Base-by-base conservation (phyloP, 2,329 filamentous ascomycete genomes). In the Ophiosphaerella narmari region DNA sequence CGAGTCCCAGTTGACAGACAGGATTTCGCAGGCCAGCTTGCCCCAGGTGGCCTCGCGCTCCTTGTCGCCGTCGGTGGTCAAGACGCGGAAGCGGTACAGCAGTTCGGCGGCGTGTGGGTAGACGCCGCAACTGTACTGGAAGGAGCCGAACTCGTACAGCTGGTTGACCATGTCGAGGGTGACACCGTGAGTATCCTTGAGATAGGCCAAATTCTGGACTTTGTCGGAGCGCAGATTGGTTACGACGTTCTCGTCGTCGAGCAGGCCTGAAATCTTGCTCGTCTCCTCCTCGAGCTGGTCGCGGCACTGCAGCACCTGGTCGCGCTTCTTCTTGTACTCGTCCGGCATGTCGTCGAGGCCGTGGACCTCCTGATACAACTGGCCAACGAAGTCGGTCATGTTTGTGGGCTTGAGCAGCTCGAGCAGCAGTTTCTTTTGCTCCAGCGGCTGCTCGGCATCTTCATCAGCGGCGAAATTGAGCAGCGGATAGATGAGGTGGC, bases 31-130 rank as follows among this genome's bases (percentile, higher is more conserved):
- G 43, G 93, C 94, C 55, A 99, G 84, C 80, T 97, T 97, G 75
- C 94, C 94, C 94, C 94, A 99, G 54, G 92, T 97, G 52, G 94
- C 94, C 46, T 90, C 89, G 50, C 90, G 86, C 62, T 97, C 93
- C 80, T 96, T 96, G 82, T 97, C 94, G 79, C 96, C 96, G 77
- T 99, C 94, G 66, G 93, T 99, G 49, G 93, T 97, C 66, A 99
- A 85, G 60, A 99, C 91, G 71, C 94, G 90, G 86, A 97, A 99
- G 74, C 96, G 91, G 80, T 97, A 97, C 45, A 99, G 87, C 63
- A 96, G 83, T 72, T 97, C 94, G 57, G 91, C 88, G 29, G 94
- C 93, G 64, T 89, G 88, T 46, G 80, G 86, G 76, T 99, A 99
- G 78, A 92, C 91, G 62, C 94, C 94, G 74, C 92, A 97, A 80